Base-by-base conservation (phyloP, 352 stramenopile species). In the Phytophthora podocarpi region DNA sequence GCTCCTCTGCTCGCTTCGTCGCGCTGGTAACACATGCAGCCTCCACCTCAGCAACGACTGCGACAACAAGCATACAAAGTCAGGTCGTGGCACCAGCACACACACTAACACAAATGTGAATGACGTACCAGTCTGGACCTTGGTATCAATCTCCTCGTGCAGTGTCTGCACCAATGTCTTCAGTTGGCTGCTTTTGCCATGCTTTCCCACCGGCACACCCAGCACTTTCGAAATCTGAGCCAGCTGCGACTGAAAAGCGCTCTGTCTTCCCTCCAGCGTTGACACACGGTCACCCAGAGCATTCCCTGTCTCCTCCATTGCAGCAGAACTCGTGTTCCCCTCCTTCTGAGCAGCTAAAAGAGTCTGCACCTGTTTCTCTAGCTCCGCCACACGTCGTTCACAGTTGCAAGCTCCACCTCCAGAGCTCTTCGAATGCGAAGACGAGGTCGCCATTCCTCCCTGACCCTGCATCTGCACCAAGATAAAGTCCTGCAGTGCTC, bases 241-340 rank as follows among this genome's bases (percentile, higher is more conserved):
- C 16, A 93, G 30, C 55, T 93, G 83, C 28, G 83, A 93, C 76
- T 93, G 83, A 62, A 93, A 93, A 24, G 83, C 81, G 35, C 79
- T 89, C 49, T 93, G 83, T 15, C 83, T 74, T 16, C 83, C 83
- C 60, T 93, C 83, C 10, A 93, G 50, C 28, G 83, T 93, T 30
- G 83, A 93, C 30, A 93, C 78, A 21, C 83, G 76, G 51, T 91
- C 83, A 18, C 62, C 74, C 16, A 91, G 57, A n/a, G 61, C 56
- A 53, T 41, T 82, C 5, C 40, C 60, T 1, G 37, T 32, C 9
- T 60, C 63, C 16, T 71, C 56, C 15, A 18, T 15, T 7, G 20
- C 12, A 15, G 45, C 35, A 28, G 55, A 32, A 13, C 20, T 40
- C 3, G n/a, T n/a, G 8, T 16, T 15, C 12, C 26, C 55, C 15